Evolutionary conservation across 2,329 filamentous ascomycete species (phyloP).

Genomic region (Ophiostoma pallidulum): DNA sequence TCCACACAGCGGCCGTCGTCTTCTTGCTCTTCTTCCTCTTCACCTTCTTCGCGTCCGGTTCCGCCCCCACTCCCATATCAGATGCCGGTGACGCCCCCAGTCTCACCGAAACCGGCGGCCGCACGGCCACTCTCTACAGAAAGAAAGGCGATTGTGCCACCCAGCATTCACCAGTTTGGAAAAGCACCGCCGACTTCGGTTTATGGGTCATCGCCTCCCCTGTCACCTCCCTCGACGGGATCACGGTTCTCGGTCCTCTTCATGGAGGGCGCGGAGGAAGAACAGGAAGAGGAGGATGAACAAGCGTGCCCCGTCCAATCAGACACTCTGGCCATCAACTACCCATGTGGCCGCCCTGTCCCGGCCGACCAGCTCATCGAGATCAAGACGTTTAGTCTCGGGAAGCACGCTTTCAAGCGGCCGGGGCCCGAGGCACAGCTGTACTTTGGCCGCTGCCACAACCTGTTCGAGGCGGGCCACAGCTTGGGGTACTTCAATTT

Average conservation of each 20-base stretch:
- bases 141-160: too few species aligned
- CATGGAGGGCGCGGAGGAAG: background rate
- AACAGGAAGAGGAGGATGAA: background rate
- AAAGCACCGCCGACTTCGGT: too few species aligned
- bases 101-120: background rate
- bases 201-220: too few species aligned
- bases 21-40: too few species aligned
- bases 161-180: too few species aligned
- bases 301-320: background rate
- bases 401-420: background rate
- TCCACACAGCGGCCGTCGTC: too few species aligned
- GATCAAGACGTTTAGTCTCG: slow-evolving; percentile 16
- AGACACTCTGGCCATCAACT: slow-evolving; percentile 3
- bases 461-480: slow-evolving; percentile 16
- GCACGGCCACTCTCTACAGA: too few species aligned
- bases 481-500: slow-evolving; percentile 11
- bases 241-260: slow-evolving; percentile 1
- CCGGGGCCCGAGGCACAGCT: slow-evolving; percentile 17
- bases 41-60: background rate
- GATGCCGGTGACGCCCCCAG: background rate
- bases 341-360: slow-evolving; percentile 9
- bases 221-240: background rate
- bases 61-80: background rate
- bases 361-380: slow-evolving; percentile 16
- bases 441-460: slow-evolving; percentile 15